phyloP scores from a whole-genome alignment of 306 rosid genomes.

The Ziziphus jujuba region DNA sequence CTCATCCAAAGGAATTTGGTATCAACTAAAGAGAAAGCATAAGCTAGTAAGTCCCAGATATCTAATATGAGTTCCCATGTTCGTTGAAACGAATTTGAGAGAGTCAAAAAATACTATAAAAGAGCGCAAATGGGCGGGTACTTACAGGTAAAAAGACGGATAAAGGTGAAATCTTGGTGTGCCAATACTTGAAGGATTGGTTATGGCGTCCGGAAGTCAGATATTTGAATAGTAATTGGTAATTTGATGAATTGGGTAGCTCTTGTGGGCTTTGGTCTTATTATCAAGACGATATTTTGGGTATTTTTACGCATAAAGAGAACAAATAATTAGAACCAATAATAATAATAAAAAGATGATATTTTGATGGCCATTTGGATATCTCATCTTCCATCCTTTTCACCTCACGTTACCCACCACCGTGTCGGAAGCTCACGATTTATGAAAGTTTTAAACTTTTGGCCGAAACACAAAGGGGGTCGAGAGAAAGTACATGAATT shows the following conservation, averaged over 20 bases:
- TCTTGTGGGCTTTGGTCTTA: no score
- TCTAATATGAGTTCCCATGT: constrained; percentile 2
- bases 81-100: constrained; percentile 2
- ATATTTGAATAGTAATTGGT: background rate
- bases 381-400: no score
- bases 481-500: no score
- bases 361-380: no score
- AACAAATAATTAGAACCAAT: no score
- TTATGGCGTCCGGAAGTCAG: background rate
- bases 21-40: constrained; percentile 10
- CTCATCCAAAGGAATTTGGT: constrained; percentile 38
- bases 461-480: no score
- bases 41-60: constrained; percentile 16
- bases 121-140: background rate
- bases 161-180: background rate
- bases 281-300: no score
- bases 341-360: no score
- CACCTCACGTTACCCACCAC: no score
- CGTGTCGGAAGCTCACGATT: no score
- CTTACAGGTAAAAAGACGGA: constrained; percentile 18
- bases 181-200: background rate
- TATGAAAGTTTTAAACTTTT: no score
- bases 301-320: no score
- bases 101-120: background rate
- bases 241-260: background rate